These are phyloP conservation scores for Lagenidium giganteum DNA, from an alignment of 352 stramenopile species.

Conservation along the genomic window DNA sequence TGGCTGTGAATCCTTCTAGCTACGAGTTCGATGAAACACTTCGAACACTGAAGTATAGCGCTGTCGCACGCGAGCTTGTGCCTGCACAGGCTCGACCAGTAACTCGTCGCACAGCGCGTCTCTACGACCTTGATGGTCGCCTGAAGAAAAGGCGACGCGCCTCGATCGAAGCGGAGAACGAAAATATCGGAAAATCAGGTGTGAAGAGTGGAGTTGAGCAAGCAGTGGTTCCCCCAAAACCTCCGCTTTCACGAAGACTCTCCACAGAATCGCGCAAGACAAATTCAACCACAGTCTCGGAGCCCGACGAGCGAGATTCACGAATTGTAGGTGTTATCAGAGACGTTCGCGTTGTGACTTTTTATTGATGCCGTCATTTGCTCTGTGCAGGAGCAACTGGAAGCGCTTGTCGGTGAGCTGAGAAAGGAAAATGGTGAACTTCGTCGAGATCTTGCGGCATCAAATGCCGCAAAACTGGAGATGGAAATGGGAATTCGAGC, in stretches of 20 bases:
- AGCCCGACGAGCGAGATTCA: no score
- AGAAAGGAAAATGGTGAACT: constrained; percentile 2
- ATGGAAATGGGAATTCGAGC: neutral
- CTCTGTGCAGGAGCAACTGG: neutral
- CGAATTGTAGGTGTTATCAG: constrained; percentile 12
- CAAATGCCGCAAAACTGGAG: neutral
- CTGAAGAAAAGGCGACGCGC: constrained; percentile 36
- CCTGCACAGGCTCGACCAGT: constrained; percentile 32
- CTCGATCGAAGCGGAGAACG: no score
- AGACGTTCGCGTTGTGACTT: neutral
- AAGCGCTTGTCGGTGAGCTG: neutral
- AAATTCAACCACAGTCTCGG: no score
- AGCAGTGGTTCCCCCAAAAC: no score
- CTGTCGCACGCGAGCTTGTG: constrained; percentile 85
- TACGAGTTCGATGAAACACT: constrained; percentile 94
- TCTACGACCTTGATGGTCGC: constrained; percentile 46
- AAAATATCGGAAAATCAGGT: no score
- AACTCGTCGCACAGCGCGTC: neutral
- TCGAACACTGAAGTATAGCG: constrained; percentile 91
- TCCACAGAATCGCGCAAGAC: no score
- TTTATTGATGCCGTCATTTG: neutral
- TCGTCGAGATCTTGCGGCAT: no score
- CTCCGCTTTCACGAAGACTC: no score
- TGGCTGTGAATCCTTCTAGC: constrained; percentile 90
- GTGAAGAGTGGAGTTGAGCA: no score